A percentile compares a stretch with the other conserved stretches of the same genome.
Conservation (phyloP, 306 rosid species). For the Castanopsis chinensis region DNA sequence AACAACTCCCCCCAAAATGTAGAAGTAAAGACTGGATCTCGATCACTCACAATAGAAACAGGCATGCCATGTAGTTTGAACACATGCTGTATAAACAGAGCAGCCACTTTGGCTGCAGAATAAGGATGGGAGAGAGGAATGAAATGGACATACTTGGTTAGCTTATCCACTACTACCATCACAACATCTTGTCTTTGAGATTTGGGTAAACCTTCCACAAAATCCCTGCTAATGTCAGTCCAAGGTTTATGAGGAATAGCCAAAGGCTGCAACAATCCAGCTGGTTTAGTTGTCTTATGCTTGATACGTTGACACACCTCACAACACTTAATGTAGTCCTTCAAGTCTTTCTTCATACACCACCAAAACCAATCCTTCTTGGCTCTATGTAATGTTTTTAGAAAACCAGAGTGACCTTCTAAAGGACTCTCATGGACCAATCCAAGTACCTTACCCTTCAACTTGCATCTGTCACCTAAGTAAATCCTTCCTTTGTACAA, state of each 20-base stretch:
- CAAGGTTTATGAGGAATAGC: neutral
- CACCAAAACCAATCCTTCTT: neutral
- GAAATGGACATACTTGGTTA: neutral
- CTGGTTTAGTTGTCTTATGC: neutral
- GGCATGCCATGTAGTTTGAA: neutral
- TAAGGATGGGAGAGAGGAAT: neutral
- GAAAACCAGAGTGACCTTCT: no score
- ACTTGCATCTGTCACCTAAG: no score
- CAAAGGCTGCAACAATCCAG: neutral
- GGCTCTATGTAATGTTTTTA: no score
- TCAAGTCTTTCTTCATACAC: no score
- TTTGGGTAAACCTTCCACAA: neutral
- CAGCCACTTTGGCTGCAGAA: neutral
- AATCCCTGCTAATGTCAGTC: neutral
- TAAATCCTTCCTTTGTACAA: no score
- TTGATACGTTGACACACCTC: neutral
- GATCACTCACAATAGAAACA: neutral
- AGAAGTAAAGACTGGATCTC: no score
- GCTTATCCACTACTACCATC: neutral
- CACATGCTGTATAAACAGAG: neutral
- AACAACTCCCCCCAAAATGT: no score
- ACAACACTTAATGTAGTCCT: neutral
- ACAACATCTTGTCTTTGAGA: neutral
- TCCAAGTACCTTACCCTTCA: no score
- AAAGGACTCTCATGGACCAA: no score